Evolutionary conservation across 306 rosid genomes (phyloP).

Genomic region (Cicer judaicum): DNA sequence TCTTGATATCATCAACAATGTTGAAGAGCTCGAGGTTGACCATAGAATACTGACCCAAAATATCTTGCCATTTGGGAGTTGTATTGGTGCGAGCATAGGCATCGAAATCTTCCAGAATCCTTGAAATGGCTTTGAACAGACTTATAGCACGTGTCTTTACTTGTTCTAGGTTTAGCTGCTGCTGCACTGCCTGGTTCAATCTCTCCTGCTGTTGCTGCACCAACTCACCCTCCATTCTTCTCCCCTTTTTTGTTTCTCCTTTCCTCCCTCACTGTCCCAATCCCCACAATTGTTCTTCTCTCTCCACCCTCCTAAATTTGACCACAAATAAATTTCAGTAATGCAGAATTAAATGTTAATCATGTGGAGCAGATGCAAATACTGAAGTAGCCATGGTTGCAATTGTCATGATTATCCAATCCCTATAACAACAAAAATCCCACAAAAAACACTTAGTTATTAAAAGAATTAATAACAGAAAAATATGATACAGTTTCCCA

Average conservation of each 20-base stretch:
- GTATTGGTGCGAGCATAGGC: conserved; percentile 76
- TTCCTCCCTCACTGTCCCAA: background rate
- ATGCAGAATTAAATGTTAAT: background rate
- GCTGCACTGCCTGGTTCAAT: conserved; percentile 81
- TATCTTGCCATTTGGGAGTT: conserved; percentile 91
- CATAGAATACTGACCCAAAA: conserved; percentile 90
- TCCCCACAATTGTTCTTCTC: background rate
- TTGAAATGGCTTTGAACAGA: conserved; percentile 82
- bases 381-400: conserved; percentile 95
- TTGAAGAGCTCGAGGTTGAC: conserved; percentile 91
- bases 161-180: conserved; percentile 80
- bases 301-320: background rate
- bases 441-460: background rate
- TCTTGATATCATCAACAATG: conserved; percentile 89
- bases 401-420: conserved; percentile 70
- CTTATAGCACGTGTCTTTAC: conserved; percentile 79
- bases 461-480: conserved; percentile 19
- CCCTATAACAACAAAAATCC: conserved; percentile 46
- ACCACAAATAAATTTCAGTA: background rate
- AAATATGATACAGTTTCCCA: conserved; percentile 22
- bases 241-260: background rate
- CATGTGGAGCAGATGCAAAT: conserved; percentile 76
- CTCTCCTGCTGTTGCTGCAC: conserved; percentile 54
- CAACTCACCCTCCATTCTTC: conserved; percentile 59
- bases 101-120: conserved; percentile 86